Evolutionary conservation across 805 yeast species (phyloP).

Genomic region (Candida chilensis): DNA sequence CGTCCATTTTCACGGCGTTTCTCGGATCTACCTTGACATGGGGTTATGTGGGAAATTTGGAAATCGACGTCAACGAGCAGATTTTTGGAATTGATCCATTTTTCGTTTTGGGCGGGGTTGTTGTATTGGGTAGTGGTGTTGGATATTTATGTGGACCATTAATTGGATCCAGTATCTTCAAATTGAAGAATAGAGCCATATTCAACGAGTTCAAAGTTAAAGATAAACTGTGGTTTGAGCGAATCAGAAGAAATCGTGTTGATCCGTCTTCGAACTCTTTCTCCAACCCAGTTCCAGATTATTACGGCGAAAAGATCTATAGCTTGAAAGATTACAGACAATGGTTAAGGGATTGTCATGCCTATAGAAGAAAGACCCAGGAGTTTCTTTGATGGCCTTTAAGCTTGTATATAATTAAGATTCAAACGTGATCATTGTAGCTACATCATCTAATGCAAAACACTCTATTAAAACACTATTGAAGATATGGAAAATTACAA

Average conservation of each 20-base stretch:
- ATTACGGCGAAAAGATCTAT: conserved; percentile 93
- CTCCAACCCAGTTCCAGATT: conserved; percentile 96
- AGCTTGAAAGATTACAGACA: conserved; percentile 81
- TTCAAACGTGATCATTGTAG: no score
- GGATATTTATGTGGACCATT: conserved; percentile 85
- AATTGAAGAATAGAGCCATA: conserved; percentile 35
- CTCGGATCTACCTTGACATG: conserved; percentile 62
- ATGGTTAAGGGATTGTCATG: conserved; percentile 94
- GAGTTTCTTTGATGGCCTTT: conserved; percentile 67
- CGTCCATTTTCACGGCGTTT: conserved; percentile 62
- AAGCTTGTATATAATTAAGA: no score
- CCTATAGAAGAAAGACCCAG: conserved; percentile 74
- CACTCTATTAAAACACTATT: no score
- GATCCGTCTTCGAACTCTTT: conserved; percentile 88
- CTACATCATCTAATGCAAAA: no score
- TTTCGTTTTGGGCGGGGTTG: conserved; percentile 67
- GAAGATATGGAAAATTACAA: no score
- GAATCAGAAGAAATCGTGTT: conserved; percentile 70
- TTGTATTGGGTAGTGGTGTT: conserved; percentile 60
- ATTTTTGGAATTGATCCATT: conserved; percentile 88
- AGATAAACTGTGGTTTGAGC: conserved; percentile 68
- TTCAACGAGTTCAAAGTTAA: conserved; percentile 44
- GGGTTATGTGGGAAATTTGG: conserved; percentile 69
- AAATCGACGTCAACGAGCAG: conserved; percentile 80
- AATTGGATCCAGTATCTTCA: conserved; percentile 63